These are phyloP conservation scores for Vitis labrusca DNA, from an alignment of 164 flowering plant genomes.

Conservation along the genomic window DNA sequence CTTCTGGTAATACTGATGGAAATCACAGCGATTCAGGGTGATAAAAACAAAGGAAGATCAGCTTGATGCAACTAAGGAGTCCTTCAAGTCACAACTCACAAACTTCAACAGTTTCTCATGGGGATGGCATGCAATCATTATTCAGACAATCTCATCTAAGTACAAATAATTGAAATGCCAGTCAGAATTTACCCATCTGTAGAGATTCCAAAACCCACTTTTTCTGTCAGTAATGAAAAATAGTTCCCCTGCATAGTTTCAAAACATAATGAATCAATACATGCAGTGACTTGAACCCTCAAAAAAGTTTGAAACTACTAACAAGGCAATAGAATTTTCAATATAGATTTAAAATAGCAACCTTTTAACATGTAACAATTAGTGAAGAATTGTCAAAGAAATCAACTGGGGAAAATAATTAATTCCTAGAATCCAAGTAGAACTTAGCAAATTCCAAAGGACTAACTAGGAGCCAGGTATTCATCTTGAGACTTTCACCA, in stretches of 20 bases:
- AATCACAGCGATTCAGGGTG: not conserved
- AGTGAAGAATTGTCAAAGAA: no score
- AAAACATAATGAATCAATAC: constrained; percentile 7
- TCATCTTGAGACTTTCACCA: no score
- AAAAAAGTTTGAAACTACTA: not conserved
- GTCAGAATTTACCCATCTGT: constrained; percentile 73
- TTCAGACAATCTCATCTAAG: no score
- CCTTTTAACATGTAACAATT: not conserved
- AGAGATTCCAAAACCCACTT: constrained; percentile 88
- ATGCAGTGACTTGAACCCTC: not conserved
- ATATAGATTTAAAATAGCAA: not conserved
- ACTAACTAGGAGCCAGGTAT: no score
- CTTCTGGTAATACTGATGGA: not conserved
- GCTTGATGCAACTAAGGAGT: not conserved
- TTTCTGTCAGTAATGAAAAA: constrained; percentile 79
- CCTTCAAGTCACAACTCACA: no score
- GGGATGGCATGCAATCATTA: no score
- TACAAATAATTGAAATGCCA: no score
- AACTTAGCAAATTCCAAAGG: no score
- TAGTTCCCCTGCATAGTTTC: constrained; percentile 74
- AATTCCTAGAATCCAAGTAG: no score
- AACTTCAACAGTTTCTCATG: no score
- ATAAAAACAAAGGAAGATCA: not conserved
- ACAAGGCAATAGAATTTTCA: not conserved
- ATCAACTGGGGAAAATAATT: no score